Base-by-base conservation (phyloP, 1,284 basidiomycete species). In the Trametes sp. region DNA sequence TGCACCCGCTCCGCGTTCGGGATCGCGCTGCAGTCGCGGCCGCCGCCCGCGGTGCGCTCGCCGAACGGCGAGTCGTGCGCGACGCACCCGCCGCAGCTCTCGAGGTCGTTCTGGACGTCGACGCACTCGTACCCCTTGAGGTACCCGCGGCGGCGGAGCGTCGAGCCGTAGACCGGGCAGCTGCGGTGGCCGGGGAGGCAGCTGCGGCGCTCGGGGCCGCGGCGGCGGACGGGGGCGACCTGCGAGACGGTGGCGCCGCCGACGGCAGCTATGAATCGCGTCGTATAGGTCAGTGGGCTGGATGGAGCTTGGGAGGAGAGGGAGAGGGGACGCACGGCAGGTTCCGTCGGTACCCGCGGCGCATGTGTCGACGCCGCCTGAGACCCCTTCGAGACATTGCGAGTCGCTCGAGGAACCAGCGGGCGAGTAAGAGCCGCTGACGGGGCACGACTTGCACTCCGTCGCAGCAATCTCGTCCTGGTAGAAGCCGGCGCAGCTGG, bases 21-120 rank as follows among this genome's bases (percentile, higher is more conserved):
- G 49, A 72, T 72, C 28, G 70, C 70, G 59, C 66, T 67, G 63
- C 72, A 73, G 65, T 72, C 70, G 21, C 69, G 50, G 19, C 71
- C 72, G n/a, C 65, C 69, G 38, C 55, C 64, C 24, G 56, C 42
- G 21, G 46, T 60, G 19, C 57, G 57, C 59, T 66, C 63, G 24
- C 68, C 69, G 45, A 28, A 69, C 4, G 28, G 26, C 70, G 45
- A 46, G 57, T 69, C 67, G 42, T 60, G 58, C 48, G 42, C 53
- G 41, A 65, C 70, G 59, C 72, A 71, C 26, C 70, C 72, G 42
- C 72, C 72, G 62, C 72, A 73, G 46, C 67, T 66, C 66, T 73
- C 72, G 31, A 73, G 66, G 54, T 70, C 69, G 66, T 57, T 57
- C 45, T 59, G 45, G 21, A 66, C 59, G 57, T 72, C 72, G 36